Percentiles rank a stretch among this genome's conserved stretches.
Evolutionary conservation across 2,329 filamentous ascomycete genomes (phyloP).

Genomic region (Fusarium bactridioides): DNA sequence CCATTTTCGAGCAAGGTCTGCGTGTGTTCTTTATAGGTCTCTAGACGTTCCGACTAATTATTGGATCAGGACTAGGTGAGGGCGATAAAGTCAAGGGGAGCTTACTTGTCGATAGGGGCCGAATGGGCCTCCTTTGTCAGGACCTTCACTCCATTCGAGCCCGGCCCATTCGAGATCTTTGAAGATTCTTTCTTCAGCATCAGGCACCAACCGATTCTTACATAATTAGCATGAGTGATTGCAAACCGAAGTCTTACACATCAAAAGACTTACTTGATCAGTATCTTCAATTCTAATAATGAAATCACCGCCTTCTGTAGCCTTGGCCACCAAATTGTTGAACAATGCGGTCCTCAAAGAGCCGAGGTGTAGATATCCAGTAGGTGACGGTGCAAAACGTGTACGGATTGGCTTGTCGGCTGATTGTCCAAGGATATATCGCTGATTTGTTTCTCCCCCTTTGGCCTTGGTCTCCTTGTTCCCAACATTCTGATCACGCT

Average conservation of each 20-base stretch:
- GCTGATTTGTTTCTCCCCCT: constrained; percentile 15
- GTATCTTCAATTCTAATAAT: constrained; percentile 93
- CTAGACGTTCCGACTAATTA: constrained; percentile 77
- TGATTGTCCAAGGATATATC: constrained; percentile 50
- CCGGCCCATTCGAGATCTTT: constrained; percentile 89
- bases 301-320: constrained; percentile 84
- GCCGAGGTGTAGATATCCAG: constrained; percentile 90
- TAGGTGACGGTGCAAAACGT: constrained; percentile 94
- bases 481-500: constrained; percentile 5
- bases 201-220: constrained; percentile 80
- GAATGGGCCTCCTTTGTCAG: constrained; percentile 79
- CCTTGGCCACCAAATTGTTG: constrained; percentile 89
- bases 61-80: background rate
- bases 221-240: constrained; percentile 1
- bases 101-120: constrained; percentile 86
- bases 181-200: constrained; percentile 80
- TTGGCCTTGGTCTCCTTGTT: background rate
- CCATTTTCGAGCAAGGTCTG: constrained; percentile 72
- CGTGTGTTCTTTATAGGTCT: constrained; percentile 76
- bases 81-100: background rate
- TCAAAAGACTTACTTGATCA: constrained; percentile 71
- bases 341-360: constrained; percentile 93
- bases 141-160: constrained; percentile 93
- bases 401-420: constrained; percentile 64
- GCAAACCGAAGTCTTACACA: background rate